Base-by-base conservation (phyloP, 768 basidiomycete genomes). In the Postia placenta region DNA sequence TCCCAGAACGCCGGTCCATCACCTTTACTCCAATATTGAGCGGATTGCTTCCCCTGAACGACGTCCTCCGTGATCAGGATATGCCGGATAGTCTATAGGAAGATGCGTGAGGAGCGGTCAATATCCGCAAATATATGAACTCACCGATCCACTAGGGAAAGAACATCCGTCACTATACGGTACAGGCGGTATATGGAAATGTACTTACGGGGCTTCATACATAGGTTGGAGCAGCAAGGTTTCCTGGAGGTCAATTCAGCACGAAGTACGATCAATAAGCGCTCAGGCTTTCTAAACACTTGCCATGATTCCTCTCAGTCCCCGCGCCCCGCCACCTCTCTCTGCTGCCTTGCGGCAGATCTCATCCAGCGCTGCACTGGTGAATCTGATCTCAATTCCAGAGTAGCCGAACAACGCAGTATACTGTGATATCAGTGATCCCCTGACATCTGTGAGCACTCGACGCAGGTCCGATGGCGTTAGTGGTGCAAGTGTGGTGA, bases 401-500 rank as follows among this genome's bases (percentile, higher is more conserved):
- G 86, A 91, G 58, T 85, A 85, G 24, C 78, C 81, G 62, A 94
- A 93, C 33, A 92, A 73, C 3, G 90, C 78, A 23, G 80, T 81
- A 58, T 94, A 96, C 64, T 97, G 95, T 22, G 89, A 90, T 41
- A 95, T 74, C 12, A 97, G 74, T 2, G 92, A 92, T 15, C 94
- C 92, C 59, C 85, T 84, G 44, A 97, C 92, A 57, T 96, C 92
- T 1, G 88, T 90, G 37, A 98, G 75, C 50, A 97, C 90, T n/a
- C 85, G 79, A 23, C 92, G 80, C 15, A 98, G 74, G 65, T 97
- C 95, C 11, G 79, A 62, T 9, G 87, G 76, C 4, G 87, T 85
- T 2, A 97, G 74, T 5, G 88, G 85, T 5, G 85, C 66, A 5
- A 98, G 76, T 1, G 91, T 82, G 3, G 94, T 88, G 28, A 93